phyloP scores from a whole-genome alignment of 2,329 filamentous ascomycete species.

The Lasiodiplodia sp. region DNA sequence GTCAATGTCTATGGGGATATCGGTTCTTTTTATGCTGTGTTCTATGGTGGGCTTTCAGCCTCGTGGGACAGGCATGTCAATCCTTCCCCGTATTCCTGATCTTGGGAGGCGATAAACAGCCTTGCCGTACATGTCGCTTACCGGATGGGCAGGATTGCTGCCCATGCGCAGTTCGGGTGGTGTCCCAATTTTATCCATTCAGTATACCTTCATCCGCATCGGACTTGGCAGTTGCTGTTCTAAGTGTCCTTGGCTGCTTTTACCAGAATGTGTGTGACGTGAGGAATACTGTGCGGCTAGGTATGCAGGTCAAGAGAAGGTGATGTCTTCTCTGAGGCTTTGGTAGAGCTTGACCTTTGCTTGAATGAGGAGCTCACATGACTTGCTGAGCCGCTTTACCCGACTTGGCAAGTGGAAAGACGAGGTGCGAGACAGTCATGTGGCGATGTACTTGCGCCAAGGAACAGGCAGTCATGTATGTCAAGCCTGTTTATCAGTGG shows the following conservation, averaged over 20 bases:
- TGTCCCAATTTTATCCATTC: background rate
- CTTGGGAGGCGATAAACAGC: background rate
- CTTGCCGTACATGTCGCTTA: background rate
- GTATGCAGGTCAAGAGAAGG: background rate
- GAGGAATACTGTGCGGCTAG: background rate
- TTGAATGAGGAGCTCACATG: background rate
- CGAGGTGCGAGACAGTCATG: background rate
- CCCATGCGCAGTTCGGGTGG: too few relatives aligned
- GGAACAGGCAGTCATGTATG: background rate
- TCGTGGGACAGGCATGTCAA: slow-evolving; percentile 3
- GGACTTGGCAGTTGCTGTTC: background rate
- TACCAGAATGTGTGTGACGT: background rate
- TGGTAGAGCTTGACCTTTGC: slow-evolving; percentile 6
- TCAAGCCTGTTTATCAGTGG: background rate
- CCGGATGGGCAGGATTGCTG: background rate
- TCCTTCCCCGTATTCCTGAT: slow-evolving; percentile 3
- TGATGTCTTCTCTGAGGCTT: background rate
- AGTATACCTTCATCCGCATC: background rate
- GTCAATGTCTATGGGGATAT: background rate
- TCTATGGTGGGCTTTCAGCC: background rate
- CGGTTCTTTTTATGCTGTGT: background rate
- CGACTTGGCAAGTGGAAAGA: slow-evolving; percentile 14
- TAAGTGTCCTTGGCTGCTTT: too few relatives aligned
- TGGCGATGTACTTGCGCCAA: background rate
- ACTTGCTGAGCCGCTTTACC: slow-evolving; percentile 1